Percentiles rank a stretch among this genome's conserved stretches.
These are phyloP conservation scores for Boletus rufocinnamomeus DNA, from an alignment of 768 basidiomycete species.

Conservation along the genomic window DNA sequence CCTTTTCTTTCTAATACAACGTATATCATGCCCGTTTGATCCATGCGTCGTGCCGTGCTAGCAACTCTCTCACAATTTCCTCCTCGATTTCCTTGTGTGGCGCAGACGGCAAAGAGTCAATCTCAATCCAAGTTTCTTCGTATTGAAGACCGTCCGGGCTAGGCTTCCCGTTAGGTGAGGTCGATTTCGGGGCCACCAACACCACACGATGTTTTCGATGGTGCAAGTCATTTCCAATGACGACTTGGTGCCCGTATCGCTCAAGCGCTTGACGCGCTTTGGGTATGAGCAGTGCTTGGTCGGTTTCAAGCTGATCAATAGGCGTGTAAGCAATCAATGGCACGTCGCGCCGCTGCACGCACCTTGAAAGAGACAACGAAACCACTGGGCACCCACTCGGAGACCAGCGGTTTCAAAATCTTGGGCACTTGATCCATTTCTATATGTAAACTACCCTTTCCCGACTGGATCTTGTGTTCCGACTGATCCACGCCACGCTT, in stretches of 20 bases:
- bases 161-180: conserved; percentile 10
- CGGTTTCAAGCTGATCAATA: conserved; percentile 82
- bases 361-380: conserved; percentile 99
- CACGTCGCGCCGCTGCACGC: conserved; percentile 1
- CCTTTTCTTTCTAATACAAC: not conserved
- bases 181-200: conserved; percentile 64
- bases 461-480: conserved; percentile 98
- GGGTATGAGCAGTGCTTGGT: conserved; percentile 77
- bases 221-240: conserved; percentile 95
- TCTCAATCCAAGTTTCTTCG: conserved; percentile 64
- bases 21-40: conserved; percentile 33
- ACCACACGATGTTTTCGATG: conserved; percentile 90
- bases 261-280: conserved; percentile 88
- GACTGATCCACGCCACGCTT: conserved; percentile 50
- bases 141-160: conserved; percentile 38
- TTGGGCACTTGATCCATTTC: conserved; percentile 99
- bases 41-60: conserved; percentile 75
- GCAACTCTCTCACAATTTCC: conserved; percentile 78
- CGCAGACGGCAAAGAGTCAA: conserved; percentile 44
- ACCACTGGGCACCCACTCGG: conserved; percentile 89
- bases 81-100: conserved; percentile 85
- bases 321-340: conserved; percentile 9
- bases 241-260: conserved; percentile 95
- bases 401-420: conserved; percentile 88
- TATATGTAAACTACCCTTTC: conserved; percentile 87